Evolutionary conservation across 2,329 filamentous ascomycete genomes (phyloP).

Genomic region (Aspergillus sp.): DNA sequence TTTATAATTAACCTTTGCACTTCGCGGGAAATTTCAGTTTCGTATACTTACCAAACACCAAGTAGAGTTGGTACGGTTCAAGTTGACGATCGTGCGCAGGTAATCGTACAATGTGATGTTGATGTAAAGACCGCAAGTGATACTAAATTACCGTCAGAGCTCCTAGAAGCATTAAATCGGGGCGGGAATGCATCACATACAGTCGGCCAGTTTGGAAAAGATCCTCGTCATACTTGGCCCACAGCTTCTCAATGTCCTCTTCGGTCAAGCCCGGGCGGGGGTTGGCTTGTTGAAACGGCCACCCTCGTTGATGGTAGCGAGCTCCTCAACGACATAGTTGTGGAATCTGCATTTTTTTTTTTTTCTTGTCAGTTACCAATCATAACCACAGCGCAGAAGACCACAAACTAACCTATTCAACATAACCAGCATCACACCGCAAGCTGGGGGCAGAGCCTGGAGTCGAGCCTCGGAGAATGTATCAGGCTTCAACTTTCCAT

Average conservation of each 20-base stretch:
- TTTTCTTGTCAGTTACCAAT: too few relatives aligned
- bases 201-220: constrained; percentile 74
- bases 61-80: constrained; percentile 67
- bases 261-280: constrained; percentile 37
- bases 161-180: neutral
- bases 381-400: too few relatives aligned
- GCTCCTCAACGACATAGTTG: constrained; percentile 74
- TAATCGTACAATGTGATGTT: constrained; percentile 77
- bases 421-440: constrained; percentile 69
- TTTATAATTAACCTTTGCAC: neutral
- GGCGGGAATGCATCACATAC: constrained; percentile 13
- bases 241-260: constrained; percentile 47
- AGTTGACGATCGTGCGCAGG: constrained; percentile 69
- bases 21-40: neutral
- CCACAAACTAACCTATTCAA: constrained; percentile 42
- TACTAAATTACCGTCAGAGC: constrained; percentile 13
- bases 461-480: constrained; percentile 67
- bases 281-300: constrained; percentile 68
- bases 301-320: constrained; percentile 81
- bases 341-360: constrained; percentile 55
- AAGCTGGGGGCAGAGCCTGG: constrained; percentile 66
- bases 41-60: constrained; percentile 60
- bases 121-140: constrained; percentile 71
- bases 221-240: constrained; percentile 70
- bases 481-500: constrained; percentile 69